Conservation (phyloP, 2,329 filamentous ascomycete genomes). For the Botrytis tulipae region DNA sequence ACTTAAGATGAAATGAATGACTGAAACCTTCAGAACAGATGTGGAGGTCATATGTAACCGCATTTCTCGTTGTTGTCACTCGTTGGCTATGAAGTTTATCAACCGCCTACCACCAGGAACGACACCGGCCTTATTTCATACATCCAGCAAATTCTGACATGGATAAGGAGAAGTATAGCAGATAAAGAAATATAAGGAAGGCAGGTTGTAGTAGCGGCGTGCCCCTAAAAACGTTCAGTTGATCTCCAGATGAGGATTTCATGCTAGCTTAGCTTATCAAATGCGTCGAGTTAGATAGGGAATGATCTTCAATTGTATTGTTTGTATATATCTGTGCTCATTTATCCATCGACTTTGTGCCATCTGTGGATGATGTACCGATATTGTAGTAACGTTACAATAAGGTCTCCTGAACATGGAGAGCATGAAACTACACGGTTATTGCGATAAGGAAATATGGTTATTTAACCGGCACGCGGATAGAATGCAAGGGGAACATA, state of each 20-base stretch:
- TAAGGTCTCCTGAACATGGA: background rate
- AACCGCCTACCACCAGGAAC: background rate
- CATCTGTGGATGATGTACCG: background rate
- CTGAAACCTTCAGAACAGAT: background rate
- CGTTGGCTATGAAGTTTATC: background rate
- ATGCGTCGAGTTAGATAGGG: background rate
- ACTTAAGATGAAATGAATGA: background rate
- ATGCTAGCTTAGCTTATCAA: background rate
- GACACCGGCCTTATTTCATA: background rate
- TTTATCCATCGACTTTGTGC: background rate
- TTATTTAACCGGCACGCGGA: conserved; percentile 1
- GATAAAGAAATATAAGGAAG: background rate
- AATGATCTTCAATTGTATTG: background rate
- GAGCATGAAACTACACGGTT: background rate
- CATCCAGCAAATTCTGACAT: background rate
- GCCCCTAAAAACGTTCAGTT: background rate
- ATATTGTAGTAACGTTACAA: conserved; percentile 6
- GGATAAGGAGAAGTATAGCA: background rate
- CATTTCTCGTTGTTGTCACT: background rate
- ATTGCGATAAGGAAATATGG: background rate
- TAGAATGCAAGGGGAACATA: background rate
- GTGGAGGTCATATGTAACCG: conserved; percentile 1
- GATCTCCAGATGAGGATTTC: background rate
- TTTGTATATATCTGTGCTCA: background rate
- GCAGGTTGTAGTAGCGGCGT: background rate